Percentiles rank a stretch among this genome's conserved stretches.
phyloP scores from a whole-genome alignment of 139 green algal species.

The Parachlorella kessleri region DNA sequence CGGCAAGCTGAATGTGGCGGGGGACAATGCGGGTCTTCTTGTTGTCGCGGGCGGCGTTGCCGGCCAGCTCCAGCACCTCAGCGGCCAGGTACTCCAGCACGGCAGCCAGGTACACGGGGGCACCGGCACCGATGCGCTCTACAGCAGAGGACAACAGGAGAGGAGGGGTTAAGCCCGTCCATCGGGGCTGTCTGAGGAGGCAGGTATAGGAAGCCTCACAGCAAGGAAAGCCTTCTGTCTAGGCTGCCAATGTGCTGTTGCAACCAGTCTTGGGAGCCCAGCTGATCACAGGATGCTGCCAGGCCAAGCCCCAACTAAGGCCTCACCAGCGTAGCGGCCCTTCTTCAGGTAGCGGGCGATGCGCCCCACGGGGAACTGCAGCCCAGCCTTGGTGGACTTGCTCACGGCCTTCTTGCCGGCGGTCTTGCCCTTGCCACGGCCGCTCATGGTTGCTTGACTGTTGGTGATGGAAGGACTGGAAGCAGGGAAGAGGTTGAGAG shows the following conservation, averaged over 20 bases:
- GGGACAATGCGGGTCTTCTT: constrained; percentile 93
- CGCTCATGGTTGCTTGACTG: too few species aligned
- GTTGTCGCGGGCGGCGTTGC: constrained; percentile 87
- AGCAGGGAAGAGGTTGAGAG: too few species aligned
- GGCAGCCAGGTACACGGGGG: constrained; percentile 70
- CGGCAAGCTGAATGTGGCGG: constrained; percentile 90
- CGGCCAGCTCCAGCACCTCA: constrained; percentile 63
- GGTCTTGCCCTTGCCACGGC: constrained; percentile 71
- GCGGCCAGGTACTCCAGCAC: constrained; percentile 88
- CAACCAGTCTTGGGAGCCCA: too few species aligned
- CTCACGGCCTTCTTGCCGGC: constrained; percentile 80
- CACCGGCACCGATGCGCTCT: constrained; percentile 40
- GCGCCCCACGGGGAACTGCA: constrained; percentile 90
- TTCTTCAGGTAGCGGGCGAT: constrained; percentile 88
- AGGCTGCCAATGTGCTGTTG: too few species aligned
- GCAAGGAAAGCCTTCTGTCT: too few species aligned
- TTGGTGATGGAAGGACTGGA: too few species aligned
- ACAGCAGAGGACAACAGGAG: too few species aligned
- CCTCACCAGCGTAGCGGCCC: constrained; percentile 90
- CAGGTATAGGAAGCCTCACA: too few species aligned
- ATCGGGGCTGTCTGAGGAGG: too few species aligned
- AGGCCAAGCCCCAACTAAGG: too few species aligned
- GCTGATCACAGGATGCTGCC: too few species aligned
- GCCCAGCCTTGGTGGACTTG: constrained; percentile 84
- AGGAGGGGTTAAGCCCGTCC: too few species aligned